phyloP scores from a whole-genome alignment of 2,329 filamentous ascomycete species.

The Bertia moriformis region DNA sequence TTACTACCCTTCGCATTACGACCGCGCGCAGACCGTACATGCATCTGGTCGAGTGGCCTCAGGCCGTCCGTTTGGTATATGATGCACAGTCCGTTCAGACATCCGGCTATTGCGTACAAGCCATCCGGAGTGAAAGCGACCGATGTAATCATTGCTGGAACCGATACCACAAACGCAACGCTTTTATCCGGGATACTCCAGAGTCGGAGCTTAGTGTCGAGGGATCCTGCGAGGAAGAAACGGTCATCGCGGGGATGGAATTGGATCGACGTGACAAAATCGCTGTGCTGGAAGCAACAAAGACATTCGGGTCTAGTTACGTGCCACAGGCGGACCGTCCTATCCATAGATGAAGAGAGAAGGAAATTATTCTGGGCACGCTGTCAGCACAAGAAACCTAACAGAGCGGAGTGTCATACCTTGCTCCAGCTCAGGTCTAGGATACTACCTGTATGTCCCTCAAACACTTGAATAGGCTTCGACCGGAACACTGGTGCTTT shows the following conservation, averaged over 20 bases:
- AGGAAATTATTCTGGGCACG: conserved; percentile 47
- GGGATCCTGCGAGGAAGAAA: conserved; percentile 54
- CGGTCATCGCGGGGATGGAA: conserved; percentile 57
- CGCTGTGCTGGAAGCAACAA: conserved; percentile 54
- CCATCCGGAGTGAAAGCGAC: conserved; percentile 56
- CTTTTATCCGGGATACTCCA: conserved; percentile 60
- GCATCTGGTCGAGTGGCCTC: conserved; percentile 47
- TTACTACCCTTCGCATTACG: conserved; percentile 56
- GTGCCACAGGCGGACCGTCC: conserved; percentile 56
- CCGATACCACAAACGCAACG: conserved; percentile 42
- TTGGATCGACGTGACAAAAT: conserved; percentile 54
- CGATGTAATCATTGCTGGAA: conserved; percentile 53
- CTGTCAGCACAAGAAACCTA: no score
- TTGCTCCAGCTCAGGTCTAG: conserved; percentile 60
- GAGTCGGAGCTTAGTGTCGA: conserved; percentile 49
- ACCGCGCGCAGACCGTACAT: conserved; percentile 48
- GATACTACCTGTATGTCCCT: conserved; percentile 46
- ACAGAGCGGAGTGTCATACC: neutral
- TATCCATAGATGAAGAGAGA: conserved; percentile 57
- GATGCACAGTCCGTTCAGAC: conserved; percentile 43
- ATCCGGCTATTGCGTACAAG: conserved; percentile 49
- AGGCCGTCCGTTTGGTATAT: conserved; percentile 57
- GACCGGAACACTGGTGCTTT: conserved; percentile 51
- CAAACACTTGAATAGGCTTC: conserved; percentile 40
- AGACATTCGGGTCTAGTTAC: conserved; percentile 46